A percentile compares a stretch with the other conserved stretches of the same genome.
Evolutionary conservation across 371 early-diverging fungal species (phyloP).

Genomic region (Syncephalastrum monosporum): DNA sequence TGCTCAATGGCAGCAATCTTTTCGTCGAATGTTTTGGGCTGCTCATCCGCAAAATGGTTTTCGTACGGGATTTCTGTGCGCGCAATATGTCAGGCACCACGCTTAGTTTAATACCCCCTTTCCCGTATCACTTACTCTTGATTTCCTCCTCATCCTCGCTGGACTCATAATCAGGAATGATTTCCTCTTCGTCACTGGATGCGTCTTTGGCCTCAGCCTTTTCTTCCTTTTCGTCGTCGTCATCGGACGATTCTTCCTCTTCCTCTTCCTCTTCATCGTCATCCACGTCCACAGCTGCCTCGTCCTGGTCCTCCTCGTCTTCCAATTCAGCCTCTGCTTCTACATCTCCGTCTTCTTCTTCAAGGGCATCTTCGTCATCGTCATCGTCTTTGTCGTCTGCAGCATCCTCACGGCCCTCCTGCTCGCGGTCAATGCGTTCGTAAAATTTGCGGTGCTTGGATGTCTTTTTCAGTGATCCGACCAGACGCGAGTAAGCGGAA

Average conservation of each 20-base stretch:
- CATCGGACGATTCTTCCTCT: conserved; percentile 3
- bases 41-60: conserved; percentile 51
- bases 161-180: conserved; percentile 22
- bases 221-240: conserved; percentile 17
- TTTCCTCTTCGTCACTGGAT: conserved; percentile 21
- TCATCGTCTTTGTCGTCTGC: conserved; percentile 12
- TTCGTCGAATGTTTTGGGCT: conserved; percentile 39
- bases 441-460: conserved; percentile 48
- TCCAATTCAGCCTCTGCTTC: conserved; percentile 9
- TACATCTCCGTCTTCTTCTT: conserved; percentile 13
- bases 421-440: conserved; percentile 39
- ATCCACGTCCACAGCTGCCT: conserved; percentile 15
- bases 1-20: conserved; percentile 50
- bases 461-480: conserved; percentile 44
- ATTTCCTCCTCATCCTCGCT: conserved; percentile 46
- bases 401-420: conserved; percentile 39
- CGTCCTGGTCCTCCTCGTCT: conserved; percentile 29
- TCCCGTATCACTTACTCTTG: conserved; percentile 18
- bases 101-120: neutral
- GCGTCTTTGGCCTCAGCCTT: conserved; percentile 4
- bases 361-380: conserved; percentile 11
- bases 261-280: conserved; percentile 28
- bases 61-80: conserved; percentile 16
- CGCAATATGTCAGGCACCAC: conserved; percentile 18
- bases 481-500: conserved; percentile 43